Evolutionary conservation across 1,284 basidiomycete genomes (phyloP).

Genomic region (Austroboletus niveus): DNA sequence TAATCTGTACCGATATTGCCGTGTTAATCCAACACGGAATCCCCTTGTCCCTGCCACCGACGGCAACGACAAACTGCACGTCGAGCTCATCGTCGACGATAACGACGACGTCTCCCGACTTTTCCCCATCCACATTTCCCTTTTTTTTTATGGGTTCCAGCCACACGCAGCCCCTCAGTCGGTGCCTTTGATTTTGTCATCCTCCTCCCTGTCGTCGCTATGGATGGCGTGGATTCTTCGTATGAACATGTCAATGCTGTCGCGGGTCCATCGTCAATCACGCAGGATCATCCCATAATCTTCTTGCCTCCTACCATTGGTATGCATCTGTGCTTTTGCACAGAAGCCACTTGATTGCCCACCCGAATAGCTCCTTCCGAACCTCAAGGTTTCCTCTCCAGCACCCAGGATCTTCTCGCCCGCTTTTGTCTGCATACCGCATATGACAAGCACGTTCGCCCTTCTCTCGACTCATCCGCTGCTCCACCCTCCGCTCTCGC

Average conservation of each 20-base stretch:
- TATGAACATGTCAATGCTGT: slow-evolving; percentile 26
- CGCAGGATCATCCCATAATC: slow-evolving; percentile 23
- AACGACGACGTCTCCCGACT: slow-evolving; percentile 15
- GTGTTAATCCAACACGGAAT: slow-evolving; percentile 32
- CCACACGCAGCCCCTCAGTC: slow-evolving; percentile 5
- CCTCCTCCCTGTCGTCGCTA: slow-evolving; percentile 20
- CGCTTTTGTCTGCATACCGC: slow-evolving; percentile 65
- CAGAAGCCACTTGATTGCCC: slow-evolving; percentile 12
- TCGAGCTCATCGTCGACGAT: slow-evolving; percentile 31
- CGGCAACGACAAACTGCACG: slow-evolving; percentile 29
- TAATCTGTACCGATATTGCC: slow-evolving; percentile 30
- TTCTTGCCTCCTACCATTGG: slow-evolving; percentile 29
- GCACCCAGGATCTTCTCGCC: slow-evolving; percentile 72
- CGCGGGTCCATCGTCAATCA: slow-evolving; percentile 33
- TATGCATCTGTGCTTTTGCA: slow-evolving; percentile 14
- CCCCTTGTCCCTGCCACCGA: slow-evolving; percentile 38
- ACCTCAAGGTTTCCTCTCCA: slow-evolving; percentile 51
- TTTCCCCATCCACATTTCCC: not conserved
- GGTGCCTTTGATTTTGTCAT: slow-evolving; percentile 28
- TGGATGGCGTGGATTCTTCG: slow-evolving; percentile 28
- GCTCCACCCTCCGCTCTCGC: slow-evolving; percentile 27
- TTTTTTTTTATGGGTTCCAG: slow-evolving; percentile 21
- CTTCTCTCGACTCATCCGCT: slow-evolving; percentile 34
- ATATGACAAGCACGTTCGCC: slow-evolving; percentile 75
- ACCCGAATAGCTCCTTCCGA: slow-evolving; percentile 34